Conservation (phyloP, 257 asterid genomes). For the Echites panduratus region DNA sequence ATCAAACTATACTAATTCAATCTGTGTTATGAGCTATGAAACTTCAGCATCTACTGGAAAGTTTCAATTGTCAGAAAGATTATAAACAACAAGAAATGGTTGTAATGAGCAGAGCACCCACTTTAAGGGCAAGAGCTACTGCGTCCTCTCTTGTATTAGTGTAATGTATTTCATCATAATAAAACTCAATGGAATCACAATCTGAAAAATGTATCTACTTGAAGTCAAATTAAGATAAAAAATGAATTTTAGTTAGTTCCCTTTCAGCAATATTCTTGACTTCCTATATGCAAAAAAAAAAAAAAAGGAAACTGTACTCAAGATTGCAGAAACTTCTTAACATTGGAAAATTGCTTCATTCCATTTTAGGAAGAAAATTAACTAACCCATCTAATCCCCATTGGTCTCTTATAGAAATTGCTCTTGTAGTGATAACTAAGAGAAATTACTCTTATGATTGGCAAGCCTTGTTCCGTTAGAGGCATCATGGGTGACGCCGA, state of each 20-base stretch:
- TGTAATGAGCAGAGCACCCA: conserved; percentile 6
- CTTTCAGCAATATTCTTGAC: not conserved
- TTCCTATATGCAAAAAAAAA: not conserved
- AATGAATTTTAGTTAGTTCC: not conserved
- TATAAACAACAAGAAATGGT: not conserved
- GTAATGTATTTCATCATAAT: conserved; percentile 12
- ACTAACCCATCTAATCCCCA: conserved; percentile 5
- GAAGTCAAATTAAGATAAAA: not conserved
- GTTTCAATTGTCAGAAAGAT: not conserved
- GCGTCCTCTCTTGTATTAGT: conserved; percentile 28
- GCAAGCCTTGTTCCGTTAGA: conserved; percentile 77
- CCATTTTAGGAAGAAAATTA: not conserved
- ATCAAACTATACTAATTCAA: no score
- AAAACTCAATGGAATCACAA: conserved; percentile 41
- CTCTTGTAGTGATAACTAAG: conserved; percentile 62
- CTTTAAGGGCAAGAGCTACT: conserved; percentile 25
- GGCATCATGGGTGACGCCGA: conserved; percentile 54
- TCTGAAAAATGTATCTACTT: conserved; percentile 35
- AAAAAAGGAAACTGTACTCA: not conserved
- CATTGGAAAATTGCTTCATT: not conserved
- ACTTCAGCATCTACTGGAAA: not conserved
- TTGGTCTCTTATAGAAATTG: conserved; percentile 23
- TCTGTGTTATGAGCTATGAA: conserved; percentile 6
- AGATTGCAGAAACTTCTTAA: not conserved
- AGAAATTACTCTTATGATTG: conserved; percentile 70